These are phyloP conservation scores for Letharia columbiana DNA, from an alignment of 495 filamentous ascomycete genomes.

Conservation along the genomic window DNA sequence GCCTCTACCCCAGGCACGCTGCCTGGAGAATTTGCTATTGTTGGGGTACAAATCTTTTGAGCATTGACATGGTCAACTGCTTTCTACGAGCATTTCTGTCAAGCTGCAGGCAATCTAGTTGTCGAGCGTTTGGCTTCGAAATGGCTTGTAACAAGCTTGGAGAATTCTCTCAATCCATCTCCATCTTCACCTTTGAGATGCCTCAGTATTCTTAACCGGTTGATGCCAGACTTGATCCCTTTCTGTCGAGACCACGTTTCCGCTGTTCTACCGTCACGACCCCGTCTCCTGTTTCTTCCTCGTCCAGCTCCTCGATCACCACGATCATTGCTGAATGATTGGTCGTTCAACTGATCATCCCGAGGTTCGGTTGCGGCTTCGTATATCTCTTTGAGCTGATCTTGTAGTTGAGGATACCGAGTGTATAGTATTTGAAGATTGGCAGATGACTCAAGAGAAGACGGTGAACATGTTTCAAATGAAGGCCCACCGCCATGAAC, in stretches of 20 bases:
- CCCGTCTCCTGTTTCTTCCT: constrained; percentile 14
- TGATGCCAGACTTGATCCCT: constrained; percentile 7
- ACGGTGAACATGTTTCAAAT: not conserved
- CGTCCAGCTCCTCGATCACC: constrained; percentile 5
- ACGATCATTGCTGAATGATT: constrained; percentile 13
- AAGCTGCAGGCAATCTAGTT: not conserved
- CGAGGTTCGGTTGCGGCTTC: constrained; percentile 37
- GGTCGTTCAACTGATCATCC: constrained; percentile 10
- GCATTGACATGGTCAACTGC: not conserved
- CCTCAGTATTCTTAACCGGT: constrained; percentile 10
- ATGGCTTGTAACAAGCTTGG: not conserved
- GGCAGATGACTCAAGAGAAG: constrained; percentile 30
- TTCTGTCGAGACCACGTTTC: constrained; percentile 21
- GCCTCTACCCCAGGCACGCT: not conserved
- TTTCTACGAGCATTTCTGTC: not conserved
- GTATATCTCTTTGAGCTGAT: constrained; percentile 45
- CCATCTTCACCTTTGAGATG: constrained; percentile 11
- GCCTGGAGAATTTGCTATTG: not conserved
- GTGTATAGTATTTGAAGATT: constrained; percentile 45
- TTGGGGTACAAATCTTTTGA: not conserved
- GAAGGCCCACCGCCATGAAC: not conserved
- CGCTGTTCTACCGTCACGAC: constrained; percentile 17
- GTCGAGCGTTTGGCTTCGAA: not conserved
- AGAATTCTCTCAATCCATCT: constrained; percentile 14
- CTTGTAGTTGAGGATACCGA: constrained; percentile 43